phyloP scores from a whole-genome alignment of 371 early-diverging fungal species.

The Gilbertella persicaria region DNA sequence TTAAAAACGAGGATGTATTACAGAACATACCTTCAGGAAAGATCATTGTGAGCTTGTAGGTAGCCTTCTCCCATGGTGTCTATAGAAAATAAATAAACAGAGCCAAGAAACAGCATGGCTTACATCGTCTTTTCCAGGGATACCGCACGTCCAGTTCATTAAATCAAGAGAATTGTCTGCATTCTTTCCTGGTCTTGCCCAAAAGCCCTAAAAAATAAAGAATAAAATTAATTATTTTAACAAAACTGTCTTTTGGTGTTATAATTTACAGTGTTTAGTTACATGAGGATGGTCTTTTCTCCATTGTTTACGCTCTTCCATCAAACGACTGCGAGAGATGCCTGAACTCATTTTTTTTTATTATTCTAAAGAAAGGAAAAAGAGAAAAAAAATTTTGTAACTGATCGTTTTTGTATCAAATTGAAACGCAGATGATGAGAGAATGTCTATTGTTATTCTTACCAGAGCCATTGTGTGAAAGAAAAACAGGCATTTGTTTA shows the following conservation, averaged over 20 bases:
- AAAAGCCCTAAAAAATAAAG: conserved; percentile 66
- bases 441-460: no score
- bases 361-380: no score
- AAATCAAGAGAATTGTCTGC: conserved; percentile 82
- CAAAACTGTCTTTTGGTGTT: neutral
- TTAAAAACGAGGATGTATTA: neutral
- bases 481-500: no score
- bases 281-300: conserved; percentile 95
- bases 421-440: no score
- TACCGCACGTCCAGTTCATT: conserved; percentile 92
- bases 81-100: conserved; percentile 22
- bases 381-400: no score
- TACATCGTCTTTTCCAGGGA: conserved; percentile 86
- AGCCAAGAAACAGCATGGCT: conserved; percentile 3
- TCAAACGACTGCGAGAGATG: conserved; percentile 77
- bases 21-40: conserved; percentile 83
- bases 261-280: conserved; percentile 16
- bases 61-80: conserved; percentile 96
- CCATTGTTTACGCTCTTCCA: conserved; percentile 98
- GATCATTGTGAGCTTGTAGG: conserved; percentile 87
- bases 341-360: conserved; percentile 59
- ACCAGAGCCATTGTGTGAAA: no score
- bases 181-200: conserved; percentile 86
- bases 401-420: no score
- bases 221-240: neutral